Base-by-base conservation (phyloP, 2,329 filamentous ascomycete species). In the Chaetomiaceae sp. region DNA sequence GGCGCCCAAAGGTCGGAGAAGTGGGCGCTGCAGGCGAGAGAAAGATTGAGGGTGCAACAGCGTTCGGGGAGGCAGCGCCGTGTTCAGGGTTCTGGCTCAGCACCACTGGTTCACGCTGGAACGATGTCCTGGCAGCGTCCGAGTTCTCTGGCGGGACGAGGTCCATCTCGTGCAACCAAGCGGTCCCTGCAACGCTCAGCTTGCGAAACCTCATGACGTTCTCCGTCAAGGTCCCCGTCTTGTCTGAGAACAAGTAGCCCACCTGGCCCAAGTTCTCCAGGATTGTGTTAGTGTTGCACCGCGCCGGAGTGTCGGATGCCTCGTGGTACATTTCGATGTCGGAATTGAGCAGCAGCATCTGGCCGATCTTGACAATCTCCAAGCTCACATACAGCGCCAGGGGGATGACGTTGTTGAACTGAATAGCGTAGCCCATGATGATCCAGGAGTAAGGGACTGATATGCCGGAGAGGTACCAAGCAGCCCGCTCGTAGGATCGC, bases 381-480 rank as follows among this genome's bases (percentile, higher is more conserved):
- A 97, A 75, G 65, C 86, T 93, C 58, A 97, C 88, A 56, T 95
- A 95, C 0, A 97, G 76, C 0, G 88, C 94, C n/a, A 96, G 73
- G 0, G 90, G 90, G 52, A 96, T 94, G 67, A 96, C 78, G 3
- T 89, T 95, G 63, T 96, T 96, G 70, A 95, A 95, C 78, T 94
- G 91, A 68, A 96, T 94, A 53, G 95, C 75, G 62, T 87, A 95
- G 0, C 86, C 88, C 33, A 90, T 83, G 54, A 95, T 81, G 38
- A 94, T 86, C 29, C 87, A 81, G 47, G 47, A 36, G 79, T 82
- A 56, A 85, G 82, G 0, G 76, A 71, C 6, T 94, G 81, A 12
- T 68, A 72, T 2, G 38, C 78, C 67, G 4, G 67, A 65, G 14
- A 95, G 71, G 62, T 95, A 95, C 76, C 84, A 93, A 2, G 87